Evolutionary conservation across 306 rosid genomes (phyloP), one percentile per base, ranked within the genome.

Genomic region (Cicer pinnatifidum): DNA sequence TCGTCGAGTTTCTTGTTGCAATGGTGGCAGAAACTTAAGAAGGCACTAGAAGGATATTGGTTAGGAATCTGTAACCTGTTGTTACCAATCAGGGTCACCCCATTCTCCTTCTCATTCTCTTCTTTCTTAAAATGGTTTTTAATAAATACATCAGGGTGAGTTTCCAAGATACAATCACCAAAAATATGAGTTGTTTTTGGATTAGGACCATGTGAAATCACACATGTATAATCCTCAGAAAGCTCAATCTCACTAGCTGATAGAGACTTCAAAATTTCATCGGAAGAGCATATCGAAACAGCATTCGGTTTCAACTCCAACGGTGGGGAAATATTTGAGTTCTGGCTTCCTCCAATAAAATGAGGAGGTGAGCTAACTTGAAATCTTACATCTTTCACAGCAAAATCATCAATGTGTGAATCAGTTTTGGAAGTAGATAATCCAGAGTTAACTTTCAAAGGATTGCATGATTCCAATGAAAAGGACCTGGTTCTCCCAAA

Each of bases 211-310:
- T 84, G 96, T 7, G 91, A 83, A 68, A 87, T 93, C 16, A 90
- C 97, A 86, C 98, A 82, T 6, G 98, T 90, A 76, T 93, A 90
- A 81, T 93, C 97, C 88, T 93, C 98, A 44, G 97, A 90, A 41
- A 80, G 91, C 74, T 89, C 97, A 82, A 93, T 87, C 80, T 93
- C 90, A 88, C 75, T 77, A 47, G 97, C 87, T 7, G 96, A 80
- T 69, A 90, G 83, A 73, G 96, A 82, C 78, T 80, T 90, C 0
- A 85, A 41, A 41, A 60, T 41, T 40, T 77, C 91, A 75, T 69
- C 52, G 12, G 81, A 84, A 37, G 92, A 77, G 66, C 77, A 71
- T 1, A 81, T 23, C 63, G 90, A 82, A 54, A 77, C 67, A 63
- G 71, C 78, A 76, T 69, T 81, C 72, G 87, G 77, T 61, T 69